A percentile compares a stretch with the other conserved stretches of the same genome.
Conservation (phyloP, 768 basidiomycete species). For the Leccinum barrowsii region DNA sequence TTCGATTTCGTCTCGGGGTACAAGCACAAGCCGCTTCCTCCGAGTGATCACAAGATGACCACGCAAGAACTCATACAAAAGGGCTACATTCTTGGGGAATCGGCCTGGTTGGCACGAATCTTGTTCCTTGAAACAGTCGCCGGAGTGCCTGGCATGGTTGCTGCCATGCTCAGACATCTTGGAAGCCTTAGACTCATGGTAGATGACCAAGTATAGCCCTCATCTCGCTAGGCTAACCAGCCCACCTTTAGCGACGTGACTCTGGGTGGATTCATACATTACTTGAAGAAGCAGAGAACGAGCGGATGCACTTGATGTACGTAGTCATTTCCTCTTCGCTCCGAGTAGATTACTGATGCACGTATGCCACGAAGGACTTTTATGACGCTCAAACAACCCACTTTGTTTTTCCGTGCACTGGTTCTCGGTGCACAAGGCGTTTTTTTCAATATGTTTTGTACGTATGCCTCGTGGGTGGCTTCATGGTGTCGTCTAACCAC, state of each 20-base stretch:
- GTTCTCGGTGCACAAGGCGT: slow-evolving; percentile 91
- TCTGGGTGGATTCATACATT: slow-evolving; percentile 88
- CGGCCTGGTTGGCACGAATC: slow-evolving; percentile 71
- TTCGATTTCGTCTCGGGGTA: slow-evolving; percentile 90
- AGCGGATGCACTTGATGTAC: slow-evolving; percentile 92
- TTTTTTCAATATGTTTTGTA: slow-evolving; percentile 86
- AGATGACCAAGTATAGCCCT: slow-evolving; percentile 19
- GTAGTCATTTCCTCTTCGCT: slow-evolving; percentile 1
- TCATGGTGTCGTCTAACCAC: slow-evolving; percentile 13
- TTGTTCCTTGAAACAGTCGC: slow-evolving; percentile 85
- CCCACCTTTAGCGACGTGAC: slow-evolving; percentile 42
- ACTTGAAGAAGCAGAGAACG: slow-evolving; percentile 94
- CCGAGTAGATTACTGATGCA: slow-evolving; percentile 12
- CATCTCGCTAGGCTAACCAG: slow-evolving; percentile 7
- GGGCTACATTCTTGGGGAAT: slow-evolving; percentile 70
- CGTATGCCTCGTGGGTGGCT: slow-evolving; percentile 27
- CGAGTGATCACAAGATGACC: slow-evolving; percentile 53
- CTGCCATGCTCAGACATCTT: slow-evolving; percentile 82
- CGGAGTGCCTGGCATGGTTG: slow-evolving; percentile 97
- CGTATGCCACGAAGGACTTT: slow-evolving; percentile 65
- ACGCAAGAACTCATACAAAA: slow-evolving; percentile 69
- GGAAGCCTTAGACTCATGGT: slow-evolving; percentile 87
- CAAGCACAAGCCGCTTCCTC: slow-evolving; percentile 66
- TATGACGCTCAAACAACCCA: slow-evolving; percentile 85
- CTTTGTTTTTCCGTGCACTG: slow-evolving; percentile 73